Evolutionary conservation across 2,329 filamentous ascomycete genomes (phyloP).

Genomic region (Ophiocordyceps robertsii): DNA sequence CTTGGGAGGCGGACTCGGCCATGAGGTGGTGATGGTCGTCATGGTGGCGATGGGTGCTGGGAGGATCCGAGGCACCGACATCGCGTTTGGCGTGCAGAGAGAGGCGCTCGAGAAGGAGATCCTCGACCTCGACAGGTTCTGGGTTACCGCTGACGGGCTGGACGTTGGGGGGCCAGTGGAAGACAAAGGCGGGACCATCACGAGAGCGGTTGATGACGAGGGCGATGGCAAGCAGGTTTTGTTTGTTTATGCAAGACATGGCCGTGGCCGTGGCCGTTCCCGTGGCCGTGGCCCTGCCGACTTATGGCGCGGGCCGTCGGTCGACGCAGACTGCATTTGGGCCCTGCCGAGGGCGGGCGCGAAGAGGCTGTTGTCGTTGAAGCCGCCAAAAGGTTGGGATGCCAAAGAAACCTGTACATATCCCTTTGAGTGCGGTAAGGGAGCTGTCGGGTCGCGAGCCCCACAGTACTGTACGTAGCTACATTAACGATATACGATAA

Average conservation of each 20-base stretch:
- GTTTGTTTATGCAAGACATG: conserved; percentile 37
- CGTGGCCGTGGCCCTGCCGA: background rate
- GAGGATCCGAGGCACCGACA: conserved; percentile 17
- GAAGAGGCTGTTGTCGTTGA: too few relatives aligned
- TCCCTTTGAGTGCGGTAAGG: too few relatives aligned
- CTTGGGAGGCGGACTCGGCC: conserved; percentile 40
- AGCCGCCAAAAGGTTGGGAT: too few relatives aligned
- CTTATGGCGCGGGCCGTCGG: too few relatives aligned
- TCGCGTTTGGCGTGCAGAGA: conserved; percentile 21
- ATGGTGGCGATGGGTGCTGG: conserved; percentile 34
- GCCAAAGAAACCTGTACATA: too few relatives aligned
- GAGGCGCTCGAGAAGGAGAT: conserved; percentile 34
- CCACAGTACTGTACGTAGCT: too few relatives aligned
- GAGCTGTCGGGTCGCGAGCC: too few relatives aligned
- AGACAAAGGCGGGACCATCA: conserved; percentile 70
- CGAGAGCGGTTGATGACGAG: conserved; percentile 62
- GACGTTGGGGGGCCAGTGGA: conserved; percentile 67
- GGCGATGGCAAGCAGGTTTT: conserved; percentile 55
- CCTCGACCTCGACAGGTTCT: conserved; percentile 26
- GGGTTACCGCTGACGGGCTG: conserved; percentile 21
- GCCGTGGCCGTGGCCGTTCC: conserved; percentile 2
- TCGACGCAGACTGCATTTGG: too few relatives aligned
- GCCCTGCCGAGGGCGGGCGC: too few relatives aligned
- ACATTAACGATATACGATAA: too few relatives aligned
- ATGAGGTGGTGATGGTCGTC: conserved; percentile 44